A percentile compares a stretch with the other conserved stretches of the same genome.
Conservation (phyloP, 2,329 filamentous ascomycete species). For the Botrytis porri region DNA sequence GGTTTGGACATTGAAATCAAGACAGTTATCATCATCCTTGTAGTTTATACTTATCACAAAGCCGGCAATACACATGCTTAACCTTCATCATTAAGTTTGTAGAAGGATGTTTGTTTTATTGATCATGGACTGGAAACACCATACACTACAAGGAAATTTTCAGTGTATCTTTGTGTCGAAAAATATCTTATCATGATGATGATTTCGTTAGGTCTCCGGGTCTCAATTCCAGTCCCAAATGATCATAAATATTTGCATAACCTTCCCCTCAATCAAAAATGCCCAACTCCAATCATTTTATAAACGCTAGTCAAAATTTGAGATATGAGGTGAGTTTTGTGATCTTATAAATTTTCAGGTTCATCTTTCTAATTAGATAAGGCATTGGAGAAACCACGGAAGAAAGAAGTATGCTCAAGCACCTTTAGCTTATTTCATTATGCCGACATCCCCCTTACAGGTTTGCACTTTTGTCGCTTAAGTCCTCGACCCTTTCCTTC, state of each 20-base stretch:
- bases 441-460: neutral
- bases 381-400: neutral
- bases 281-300: neutral
- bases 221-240: neutral
- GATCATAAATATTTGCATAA: neutral
- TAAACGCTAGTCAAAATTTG: no score
- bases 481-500: neutral
- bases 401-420: neutral
- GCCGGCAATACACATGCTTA: neutral
- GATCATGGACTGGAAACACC: no score
- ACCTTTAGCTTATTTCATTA: neutral
- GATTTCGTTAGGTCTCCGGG: neutral
- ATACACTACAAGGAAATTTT: neutral
- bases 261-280: neutral
- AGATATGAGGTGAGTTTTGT: neutral
- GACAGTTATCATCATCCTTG: neutral
- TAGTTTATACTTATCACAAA: neutral
- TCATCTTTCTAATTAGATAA: neutral
- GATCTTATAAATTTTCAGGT: no score
- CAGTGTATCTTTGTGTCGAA: neutral
- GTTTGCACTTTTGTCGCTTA: neutral
- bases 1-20: accelerated
- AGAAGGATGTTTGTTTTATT: neutral
- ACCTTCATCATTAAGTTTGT: neutral
- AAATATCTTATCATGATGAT: neutral